Percentiles rank a stretch among this genome's conserved stretches.
These are phyloP conservation scores for Dujonia santamariae DNA, from an alignment of 1,139 yeast genomes.

Conservation along the genomic window DNA sequence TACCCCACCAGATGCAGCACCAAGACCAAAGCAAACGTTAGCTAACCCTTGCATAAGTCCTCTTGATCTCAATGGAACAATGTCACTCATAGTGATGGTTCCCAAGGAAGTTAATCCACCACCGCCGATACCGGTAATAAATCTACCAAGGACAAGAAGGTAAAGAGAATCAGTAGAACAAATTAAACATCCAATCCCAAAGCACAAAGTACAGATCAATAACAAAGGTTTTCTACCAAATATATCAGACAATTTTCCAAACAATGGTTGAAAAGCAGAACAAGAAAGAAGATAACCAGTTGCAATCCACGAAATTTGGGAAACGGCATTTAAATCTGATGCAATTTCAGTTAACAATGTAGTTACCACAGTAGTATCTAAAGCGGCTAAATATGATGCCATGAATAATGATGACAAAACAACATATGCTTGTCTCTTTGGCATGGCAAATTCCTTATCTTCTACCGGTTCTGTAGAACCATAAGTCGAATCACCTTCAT, in stretches of 20 bases:
- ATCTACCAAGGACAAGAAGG: conserved; percentile 57
- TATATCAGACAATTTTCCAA: conserved; percentile 82
- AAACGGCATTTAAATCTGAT: conserved; percentile 39
- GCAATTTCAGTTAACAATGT: conserved; percentile 42
- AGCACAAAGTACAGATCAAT: conserved; percentile 32
- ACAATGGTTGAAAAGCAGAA: conserved; percentile 62
- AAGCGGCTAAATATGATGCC: conserved; percentile 42
- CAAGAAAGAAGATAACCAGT: conserved; percentile 41
- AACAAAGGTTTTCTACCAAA: conserved; percentile 64
- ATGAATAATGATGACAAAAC: conserved; percentile 35
- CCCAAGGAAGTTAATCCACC: conserved; percentile 51
- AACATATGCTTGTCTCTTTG: conserved; percentile 26
- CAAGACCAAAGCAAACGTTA: conserved; percentile 47
- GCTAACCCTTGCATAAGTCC: conserved; percentile 54
- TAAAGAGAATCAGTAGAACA: conserved; percentile 38
- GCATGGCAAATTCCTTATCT: conserved; percentile 30
- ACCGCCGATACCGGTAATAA: conserved; percentile 57
- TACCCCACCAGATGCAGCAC: conserved; percentile 56
- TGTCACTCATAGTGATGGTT: conserved; percentile 51
- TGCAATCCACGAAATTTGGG: conserved; percentile 47
- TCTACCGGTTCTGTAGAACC: conserved; percentile 14
- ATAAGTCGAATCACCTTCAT: conserved; percentile 11
- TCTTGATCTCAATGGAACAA: conserved; percentile 50
- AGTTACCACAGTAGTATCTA: conserved; percentile 45
- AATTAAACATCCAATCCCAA: conserved; percentile 39